Base-by-base conservation (phyloP, 352 stramenopile species). In the Phytophthora hybrid region DNA sequence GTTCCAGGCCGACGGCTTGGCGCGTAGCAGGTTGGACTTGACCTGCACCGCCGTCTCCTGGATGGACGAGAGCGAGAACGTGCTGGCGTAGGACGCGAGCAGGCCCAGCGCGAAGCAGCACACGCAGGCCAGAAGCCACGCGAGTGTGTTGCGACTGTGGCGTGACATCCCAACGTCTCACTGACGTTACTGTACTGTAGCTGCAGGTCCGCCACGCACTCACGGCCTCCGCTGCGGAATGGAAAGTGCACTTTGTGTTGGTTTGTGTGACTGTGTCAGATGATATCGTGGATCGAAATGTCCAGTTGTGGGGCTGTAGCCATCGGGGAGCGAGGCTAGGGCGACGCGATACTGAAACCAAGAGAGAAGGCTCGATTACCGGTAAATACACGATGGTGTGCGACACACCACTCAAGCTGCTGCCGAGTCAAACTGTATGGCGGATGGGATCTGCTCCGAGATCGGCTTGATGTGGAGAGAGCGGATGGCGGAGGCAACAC, bases 71-170 rank as follows among this genome's bases (percentile, higher is more conserved):
- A 75, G 49, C 37, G 66, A 72, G 34, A 80, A 71, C 18, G 46
- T 69, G 55, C 39, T 77, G 32, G 68, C 62, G 66, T 82, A 81
- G 5, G 78, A 78, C 26, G 66, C 69, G n/a, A 85, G 54, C 18
- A 73, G 78, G 5, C 78, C 78, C 56, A 85, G 58, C 1, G 66
- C 66, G 59, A 85, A 78, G 72, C 78, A 85, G 69, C 75, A 81
- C 26, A 77, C 61, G 60, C 78, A 85, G 59, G 69, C 75, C 51
- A 85, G 46, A 4, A 85, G 52, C 78, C 78, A 85, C 41, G 60
- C 53, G 23, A 83, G 57, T 63, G 76, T 74, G 23, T 59, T 63
- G 44, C 61, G 75, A 4, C 57, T n/a, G 11, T 66, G 18, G 19
- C 70, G 63, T 10, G 55, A 47, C 37, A 71, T 64, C 6, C 49